phyloP scores from a whole-genome alignment of 768 basidiomycete genomes.

The Pleurotus tuber-regium region DNA sequence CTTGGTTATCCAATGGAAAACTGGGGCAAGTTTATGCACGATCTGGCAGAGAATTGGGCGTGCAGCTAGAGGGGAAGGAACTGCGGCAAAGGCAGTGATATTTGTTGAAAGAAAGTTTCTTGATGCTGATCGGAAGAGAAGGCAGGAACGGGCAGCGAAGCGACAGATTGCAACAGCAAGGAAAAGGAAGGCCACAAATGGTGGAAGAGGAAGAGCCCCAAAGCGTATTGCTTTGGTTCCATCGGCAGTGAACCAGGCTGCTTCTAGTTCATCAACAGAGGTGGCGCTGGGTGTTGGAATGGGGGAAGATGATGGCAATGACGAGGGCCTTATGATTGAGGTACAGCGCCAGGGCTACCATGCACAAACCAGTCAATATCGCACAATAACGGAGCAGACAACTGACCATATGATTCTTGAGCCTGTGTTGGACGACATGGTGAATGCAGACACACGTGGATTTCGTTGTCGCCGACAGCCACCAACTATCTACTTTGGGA shows the following conservation, averaged over 20 bases:
- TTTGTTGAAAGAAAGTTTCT: conserved; percentile 27
- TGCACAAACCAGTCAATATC: conserved; percentile 3
- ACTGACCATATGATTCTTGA: conserved; percentile 12
- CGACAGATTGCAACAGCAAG: background rate
- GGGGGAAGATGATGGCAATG: background rate
- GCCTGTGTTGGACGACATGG: conserved; percentile 22
- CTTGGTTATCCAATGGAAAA: conserved; percentile 32
- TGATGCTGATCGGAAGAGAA: conserved; percentile 18
- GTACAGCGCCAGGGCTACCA: background rate
- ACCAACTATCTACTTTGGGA: conserved; percentile 20
- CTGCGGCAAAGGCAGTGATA: conserved; percentile 19
- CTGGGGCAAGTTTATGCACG: conserved; percentile 19
- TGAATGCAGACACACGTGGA: conserved; percentile 21
- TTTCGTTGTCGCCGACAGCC: conserved; percentile 18
- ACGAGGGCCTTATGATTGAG: background rate
- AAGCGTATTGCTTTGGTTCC: background rate
- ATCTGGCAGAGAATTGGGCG: conserved; percentile 34
- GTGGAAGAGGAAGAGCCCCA: background rate
- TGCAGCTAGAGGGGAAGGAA: conserved; percentile 17
- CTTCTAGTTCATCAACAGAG: background rate
- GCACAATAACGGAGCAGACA: background rate
- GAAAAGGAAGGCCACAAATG: conserved; percentile 3
- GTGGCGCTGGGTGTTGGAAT: background rate
- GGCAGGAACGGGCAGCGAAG: conserved; percentile 7
- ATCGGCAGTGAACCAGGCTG: background rate